Evolutionary conservation across 2,329 filamentous ascomycete genomes (phyloP).

Genomic region (Pseudogymnoascus sp.): DNA sequence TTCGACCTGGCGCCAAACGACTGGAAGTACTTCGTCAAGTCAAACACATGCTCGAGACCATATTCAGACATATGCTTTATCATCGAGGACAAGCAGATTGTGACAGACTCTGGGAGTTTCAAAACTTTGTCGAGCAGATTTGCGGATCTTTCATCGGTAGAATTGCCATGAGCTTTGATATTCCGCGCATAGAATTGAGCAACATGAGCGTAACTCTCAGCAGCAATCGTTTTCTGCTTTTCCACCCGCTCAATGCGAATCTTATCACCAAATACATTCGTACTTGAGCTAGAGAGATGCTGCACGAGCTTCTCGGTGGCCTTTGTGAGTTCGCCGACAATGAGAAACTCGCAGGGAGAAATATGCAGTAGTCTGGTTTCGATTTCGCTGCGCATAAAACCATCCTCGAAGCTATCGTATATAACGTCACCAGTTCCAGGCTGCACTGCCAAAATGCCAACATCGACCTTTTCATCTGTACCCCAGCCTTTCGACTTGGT

Average conservation of each 20-base stretch:
- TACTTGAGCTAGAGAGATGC: slow-evolving; percentile 80
- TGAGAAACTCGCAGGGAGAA: slow-evolving; percentile 87
- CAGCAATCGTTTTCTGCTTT: slow-evolving; percentile 71
- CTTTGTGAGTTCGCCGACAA: slow-evolving; percentile 83
- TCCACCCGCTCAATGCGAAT: slow-evolving; percentile 74
- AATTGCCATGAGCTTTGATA: slow-evolving; percentile 51
- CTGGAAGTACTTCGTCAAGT: slow-evolving; percentile 93
- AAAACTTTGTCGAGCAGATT: slow-evolving; percentile 78
- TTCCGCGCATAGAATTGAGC: slow-evolving; percentile 88
- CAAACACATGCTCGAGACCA: slow-evolving; percentile 88
- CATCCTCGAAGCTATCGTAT: slow-evolving; percentile 92
- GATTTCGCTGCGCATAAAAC: slow-evolving; percentile 94
- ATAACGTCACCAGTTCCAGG: slow-evolving; percentile 93
- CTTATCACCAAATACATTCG: slow-evolving; percentile 85
- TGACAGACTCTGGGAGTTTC: slow-evolving; percentile 75
- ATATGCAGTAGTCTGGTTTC: slow-evolving; percentile 94
- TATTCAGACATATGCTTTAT: slow-evolving; percentile 89
- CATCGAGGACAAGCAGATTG: slow-evolving; percentile 90
- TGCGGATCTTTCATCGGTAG: slow-evolving; percentile 47
- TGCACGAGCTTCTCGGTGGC: slow-evolving; percentile 87
- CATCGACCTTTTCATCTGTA: slow-evolving; percentile 86
- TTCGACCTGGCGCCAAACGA: slow-evolving; percentile 90
- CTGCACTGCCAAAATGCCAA: slow-evolving; percentile 89
- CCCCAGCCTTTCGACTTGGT: slow-evolving; percentile 68
- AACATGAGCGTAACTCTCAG: slow-evolving; percentile 80